Base-by-base conservation (phyloP, 192 early-diverging fungal genomes). In the Jimgerdemannia lactiflua region DNA sequence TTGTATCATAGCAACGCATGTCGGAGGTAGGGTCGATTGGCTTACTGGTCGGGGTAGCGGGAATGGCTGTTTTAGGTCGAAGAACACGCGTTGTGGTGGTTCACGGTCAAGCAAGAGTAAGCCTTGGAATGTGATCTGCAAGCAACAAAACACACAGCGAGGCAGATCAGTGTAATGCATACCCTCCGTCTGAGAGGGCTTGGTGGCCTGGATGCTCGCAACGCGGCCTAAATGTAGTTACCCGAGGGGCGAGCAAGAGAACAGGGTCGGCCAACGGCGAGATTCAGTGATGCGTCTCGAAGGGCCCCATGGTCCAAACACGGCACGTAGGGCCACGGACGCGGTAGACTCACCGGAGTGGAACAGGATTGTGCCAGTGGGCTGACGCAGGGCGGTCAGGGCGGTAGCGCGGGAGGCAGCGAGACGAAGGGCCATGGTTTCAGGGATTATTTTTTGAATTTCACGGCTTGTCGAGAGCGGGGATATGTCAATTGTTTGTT, bases 1-100 rank as follows among this genome's bases (percentile, higher is more conserved):
- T n/a, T n/a, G n/a, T n/a, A n/a, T 29, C 29, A 29, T 29, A 29
- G 29, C 29, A 1, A 29, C 29, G 29, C 29, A 29, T 29, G 29
- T 29, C 29, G 49, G 2, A 59, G 49, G 49, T 6, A 14, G 14
- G 6, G 6, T 6, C 67, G 7, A 41, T 20, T 6, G 67, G 2
- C 67, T 68, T 68, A 68, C 67, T 68, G 67, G 67, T 68, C 6
- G 67, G 67, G 29, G 67, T 68, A 19, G 67, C 67, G 19, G 67
- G 67, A 9, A 68, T 41, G 67, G 67, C 67, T 59, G 49, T 59
- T 14, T 29, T 29, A 29, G 29, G 29, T 29, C 29, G 29, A 29
- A 29, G 49, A 6, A 14, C 14, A 2, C 14, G 49, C 6, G 49
- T 59, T 59, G 49, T 14, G 49, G 6, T 10, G 49, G 49, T 59